Evolutionary conservation across 164 flowering plant genomes (phyloP), one percentile per base, ranked within the genome.

Genomic region (Litsea cubeba): DNA sequence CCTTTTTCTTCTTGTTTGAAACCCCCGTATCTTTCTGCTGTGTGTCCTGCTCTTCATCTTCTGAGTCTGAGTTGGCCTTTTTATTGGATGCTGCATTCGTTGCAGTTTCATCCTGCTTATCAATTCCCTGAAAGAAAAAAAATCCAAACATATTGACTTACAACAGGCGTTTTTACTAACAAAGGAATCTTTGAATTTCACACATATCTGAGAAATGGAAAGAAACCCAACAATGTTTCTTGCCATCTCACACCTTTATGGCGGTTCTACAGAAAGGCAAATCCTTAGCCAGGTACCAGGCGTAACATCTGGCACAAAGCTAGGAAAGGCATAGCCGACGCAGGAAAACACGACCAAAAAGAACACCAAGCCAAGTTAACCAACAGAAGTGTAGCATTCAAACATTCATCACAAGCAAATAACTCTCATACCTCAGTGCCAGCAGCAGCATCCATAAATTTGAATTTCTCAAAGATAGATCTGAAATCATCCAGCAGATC

Each of bases 1-100:
- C 99, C 97, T 96, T 96, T 81, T 94, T 96, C 87, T 89, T 92
- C 81, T 96, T 96, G 68, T 94, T 92, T 35, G 98, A 94, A 1
- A 89, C 17, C 12, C 98, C 97, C 73, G 86, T 92, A 80, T 96
- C 99, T 72, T 94, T 96, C 74, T 81, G 91, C 40, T 80, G 84
- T 46, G 76, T 71, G 79, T 94, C 97, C 67, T 86, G 91, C 65
- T 92, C 98, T 76, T 94, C 99, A 5, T 94, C 98, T 2, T 75
- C 77, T 8, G 77, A 75, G 75, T 93, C 99, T 5, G 97, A 91
- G 78, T 89, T 89, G 25, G 24, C 79, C 70, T 89, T 91, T 83
- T 86, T 92, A 20, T 82, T 87, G 20, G 80, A 40, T 2, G 85
- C 83, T 26, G 84, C 88, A 82, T 83, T 80, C 64, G 77, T 65